Evolutionary conservation across 768 basidiomycete genomes (phyloP).

Genomic region (Boletellus sp.): DNA sequence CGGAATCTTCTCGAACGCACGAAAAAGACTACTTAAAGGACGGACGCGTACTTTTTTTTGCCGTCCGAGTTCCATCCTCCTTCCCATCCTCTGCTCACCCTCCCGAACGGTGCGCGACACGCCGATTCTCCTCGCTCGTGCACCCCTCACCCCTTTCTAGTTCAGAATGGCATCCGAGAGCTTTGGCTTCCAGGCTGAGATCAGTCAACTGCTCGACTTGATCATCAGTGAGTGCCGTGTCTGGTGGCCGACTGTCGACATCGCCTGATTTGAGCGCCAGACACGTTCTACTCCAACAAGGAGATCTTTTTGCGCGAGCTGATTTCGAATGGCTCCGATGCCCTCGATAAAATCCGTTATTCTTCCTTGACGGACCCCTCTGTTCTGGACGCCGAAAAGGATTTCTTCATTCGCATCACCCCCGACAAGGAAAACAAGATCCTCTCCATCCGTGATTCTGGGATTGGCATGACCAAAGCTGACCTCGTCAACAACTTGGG

Average conservation of each 20-base stretch:
- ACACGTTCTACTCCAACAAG: conserved; percentile 99
- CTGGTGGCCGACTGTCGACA: neutral
- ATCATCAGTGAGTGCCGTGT: conserved; percentile 79
- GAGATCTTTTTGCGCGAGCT: conserved; percentile 99
- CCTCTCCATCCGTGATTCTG: conserved; percentile 88
- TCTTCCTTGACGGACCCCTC: conserved; percentile 91
- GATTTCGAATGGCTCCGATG: conserved; percentile 97
- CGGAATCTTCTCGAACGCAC: conserved; percentile 43
- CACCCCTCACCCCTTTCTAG: conserved; percentile 15
- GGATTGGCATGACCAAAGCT: conserved; percentile 99
- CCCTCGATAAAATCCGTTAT: conserved; percentile 98
- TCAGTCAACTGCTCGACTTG: conserved; percentile 95
- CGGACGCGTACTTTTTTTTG: conserved; percentile 19
- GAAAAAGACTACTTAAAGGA: conserved; percentile 35
- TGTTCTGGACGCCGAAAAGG: conserved; percentile 85
- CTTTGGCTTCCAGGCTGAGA: conserved; percentile 99
- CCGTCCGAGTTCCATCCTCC: conserved; percentile 5
- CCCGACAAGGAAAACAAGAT: conserved; percentile 96
- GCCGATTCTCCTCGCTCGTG: neutral
- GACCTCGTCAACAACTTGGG: conserved; percentile 99
- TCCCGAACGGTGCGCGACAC: conserved; percentile 13
- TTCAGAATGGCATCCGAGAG: conserved; percentile 71
- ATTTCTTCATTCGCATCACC: conserved; percentile 89
- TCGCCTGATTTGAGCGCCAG: conserved; percentile 36
- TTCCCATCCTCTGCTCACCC: conserved; percentile 4